Conservation (phyloP, 2,329 filamentous ascomycete species). For the Rhynchosporium graminicola region DNA sequence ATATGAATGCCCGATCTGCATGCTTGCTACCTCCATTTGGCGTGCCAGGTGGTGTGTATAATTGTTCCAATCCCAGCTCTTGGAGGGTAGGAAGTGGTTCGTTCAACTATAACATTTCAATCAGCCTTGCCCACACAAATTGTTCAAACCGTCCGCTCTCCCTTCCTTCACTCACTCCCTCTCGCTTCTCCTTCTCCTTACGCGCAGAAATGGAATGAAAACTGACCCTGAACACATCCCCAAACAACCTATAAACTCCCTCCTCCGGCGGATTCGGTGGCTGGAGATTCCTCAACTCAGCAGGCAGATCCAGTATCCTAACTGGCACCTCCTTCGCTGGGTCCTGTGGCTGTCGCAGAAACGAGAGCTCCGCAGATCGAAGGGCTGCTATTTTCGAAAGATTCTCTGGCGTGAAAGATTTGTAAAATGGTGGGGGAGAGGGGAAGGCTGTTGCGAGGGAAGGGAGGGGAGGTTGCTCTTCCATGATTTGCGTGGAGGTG, state of each 20-base stretch:
- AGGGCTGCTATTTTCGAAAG: constrained; percentile 57
- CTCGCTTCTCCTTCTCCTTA: background rate
- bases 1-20: constrained; percentile 64
- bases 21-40: constrained; percentile 49
- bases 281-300: constrained; percentile 74
- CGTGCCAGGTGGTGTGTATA: constrained; percentile 50
- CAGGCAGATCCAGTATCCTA: constrained; percentile 37
- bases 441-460: constrained; percentile 71
- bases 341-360: constrained; percentile 15
- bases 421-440: constrained; percentile 86
- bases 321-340: constrained; percentile 36
- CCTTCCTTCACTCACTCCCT: background rate
- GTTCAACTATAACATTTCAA: constrained; percentile 46
- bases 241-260: constrained; percentile 75
- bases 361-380: constrained; percentile 39
- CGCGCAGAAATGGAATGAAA: background rate
- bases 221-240: constrained; percentile 61
- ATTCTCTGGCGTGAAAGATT: constrained; percentile 79
- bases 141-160: background rate
- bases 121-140: background rate
- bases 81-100: constrained; percentile 67
- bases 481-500: constrained; percentile 50
- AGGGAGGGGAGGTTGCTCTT: constrained; percentile 50
- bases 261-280: constrained; percentile 74
- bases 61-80: constrained; percentile 69